phyloP scores from a whole-genome alignment of 306 rosid genomes.

The Vachellia collinsii region DNA sequence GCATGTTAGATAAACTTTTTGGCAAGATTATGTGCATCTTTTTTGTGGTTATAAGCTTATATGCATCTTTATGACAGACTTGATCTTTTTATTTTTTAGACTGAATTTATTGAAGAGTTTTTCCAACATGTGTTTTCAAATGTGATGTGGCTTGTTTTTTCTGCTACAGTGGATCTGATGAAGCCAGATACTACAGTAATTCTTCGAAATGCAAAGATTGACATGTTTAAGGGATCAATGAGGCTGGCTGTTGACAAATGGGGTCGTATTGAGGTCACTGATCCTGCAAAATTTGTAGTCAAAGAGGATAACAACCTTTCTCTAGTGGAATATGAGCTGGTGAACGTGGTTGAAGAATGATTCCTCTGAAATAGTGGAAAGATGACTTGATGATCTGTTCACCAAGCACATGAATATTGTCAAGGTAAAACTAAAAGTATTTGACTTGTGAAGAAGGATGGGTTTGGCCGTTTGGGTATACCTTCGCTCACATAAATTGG shows the following conservation, averaged over 20 bases:
- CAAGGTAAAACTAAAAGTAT: conserved; percentile 24
- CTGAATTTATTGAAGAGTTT: conserved; percentile 18
- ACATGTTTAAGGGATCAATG: conserved; percentile 50
- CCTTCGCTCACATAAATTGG: conserved; percentile 35
- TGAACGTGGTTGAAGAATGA: conserved; percentile 51
- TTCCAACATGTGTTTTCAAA: conserved; percentile 14
- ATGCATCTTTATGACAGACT: neutral
- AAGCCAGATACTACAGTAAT: conserved; percentile 48
- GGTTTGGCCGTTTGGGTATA: conserved; percentile 40
- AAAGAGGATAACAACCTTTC: conserved; percentile 59
- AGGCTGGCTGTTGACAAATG: conserved; percentile 49
- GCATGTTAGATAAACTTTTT: neutral
- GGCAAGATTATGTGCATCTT: neutral
- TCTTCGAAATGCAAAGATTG: conserved; percentile 58
- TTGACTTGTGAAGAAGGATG: conserved; percentile 37
- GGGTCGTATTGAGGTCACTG: conserved; percentile 50
- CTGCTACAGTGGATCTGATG: conserved; percentile 53
- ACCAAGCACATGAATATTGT: neutral
- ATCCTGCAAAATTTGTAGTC: conserved; percentile 47
- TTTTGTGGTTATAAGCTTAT: neutral
- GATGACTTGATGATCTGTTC: conserved; percentile 29
- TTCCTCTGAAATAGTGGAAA: conserved; percentile 13
- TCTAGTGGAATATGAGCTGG: conserved; percentile 53
- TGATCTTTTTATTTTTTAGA: conserved; percentile 1
- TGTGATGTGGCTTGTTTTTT: conserved; percentile 1